phyloP scores from a whole-genome alignment of 768 basidiomycete species.

The Collybia mongolica region DNA sequence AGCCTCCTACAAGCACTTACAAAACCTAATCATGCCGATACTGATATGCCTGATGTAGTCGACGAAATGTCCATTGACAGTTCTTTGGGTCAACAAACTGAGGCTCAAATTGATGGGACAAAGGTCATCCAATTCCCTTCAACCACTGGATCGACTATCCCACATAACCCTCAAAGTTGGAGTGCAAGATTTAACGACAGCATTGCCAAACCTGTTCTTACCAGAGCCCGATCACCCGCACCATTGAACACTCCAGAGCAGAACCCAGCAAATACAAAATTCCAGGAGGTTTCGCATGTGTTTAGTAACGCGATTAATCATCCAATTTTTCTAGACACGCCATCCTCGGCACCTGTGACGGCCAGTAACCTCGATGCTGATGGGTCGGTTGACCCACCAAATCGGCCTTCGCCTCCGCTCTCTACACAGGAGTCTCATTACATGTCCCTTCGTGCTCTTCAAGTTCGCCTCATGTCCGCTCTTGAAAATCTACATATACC shows the following conservation, averaged over 20 bases:
- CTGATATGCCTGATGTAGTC: slow-evolving; percentile 1
- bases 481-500: slow-evolving; percentile 19
- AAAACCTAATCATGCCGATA: not conserved
- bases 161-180: too few species aligned
- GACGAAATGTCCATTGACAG: slow-evolving; percentile 1
- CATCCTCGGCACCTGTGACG: too few species aligned
- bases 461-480: slow-evolving; percentile 16
- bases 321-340: not conserved
- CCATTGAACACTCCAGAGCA: too few species aligned
- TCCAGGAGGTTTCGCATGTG: too few species aligned
- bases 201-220: too few species aligned
- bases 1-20: slow-evolving; percentile 18
- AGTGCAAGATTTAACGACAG: too few species aligned
- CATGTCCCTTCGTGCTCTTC: slow-evolving; percentile 19
- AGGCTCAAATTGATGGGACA: not conserved
- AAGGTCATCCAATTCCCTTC: too few species aligned
- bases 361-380: too few species aligned
- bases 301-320: not conserved
- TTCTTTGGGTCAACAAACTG: slow-evolving; percentile 1
- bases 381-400: too few species aligned
- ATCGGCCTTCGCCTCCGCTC: not conserved
- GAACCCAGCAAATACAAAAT: too few species aligned
- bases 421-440: slow-evolving; percentile 6
- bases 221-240: too few species aligned
- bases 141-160: too few species aligned